phyloP scores from a whole-genome alignment of 1,284 basidiomycete species.

The Ceratorhiza oryzae-sativae region DNA sequence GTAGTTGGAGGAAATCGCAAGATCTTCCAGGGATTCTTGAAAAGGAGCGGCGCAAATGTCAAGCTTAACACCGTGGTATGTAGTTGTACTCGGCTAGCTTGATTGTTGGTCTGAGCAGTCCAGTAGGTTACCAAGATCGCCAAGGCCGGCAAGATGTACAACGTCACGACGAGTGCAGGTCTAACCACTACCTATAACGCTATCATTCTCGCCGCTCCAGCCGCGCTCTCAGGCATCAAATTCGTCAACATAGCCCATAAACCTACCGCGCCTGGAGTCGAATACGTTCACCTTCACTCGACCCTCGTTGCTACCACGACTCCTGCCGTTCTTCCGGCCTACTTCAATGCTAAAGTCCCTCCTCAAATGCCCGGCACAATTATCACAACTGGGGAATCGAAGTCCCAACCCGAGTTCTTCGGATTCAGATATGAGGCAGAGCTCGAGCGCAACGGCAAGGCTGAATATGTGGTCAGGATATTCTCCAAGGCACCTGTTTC shows the following conservation, averaged over 20 bases:
- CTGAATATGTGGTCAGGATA: slow-evolving; percentile 82
- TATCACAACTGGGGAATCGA: slow-evolving; percentile 69
- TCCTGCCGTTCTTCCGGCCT: slow-evolving; percentile 65
- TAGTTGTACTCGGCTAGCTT: neutral
- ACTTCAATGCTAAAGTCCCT: slow-evolving; percentile 68
- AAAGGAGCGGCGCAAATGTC: slow-evolving; percentile 70
- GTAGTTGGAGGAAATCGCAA: slow-evolving; percentile 84
- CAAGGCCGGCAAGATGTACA: neutral
- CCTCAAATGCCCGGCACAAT: slow-evolving; percentile 68
- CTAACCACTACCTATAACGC: slow-evolving; percentile 59
- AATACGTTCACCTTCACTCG: slow-evolving; percentile 85
- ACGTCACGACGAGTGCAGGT: neutral
- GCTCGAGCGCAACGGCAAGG: slow-evolving; percentile 45
- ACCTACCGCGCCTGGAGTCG: slow-evolving; percentile 29
- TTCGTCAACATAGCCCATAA: slow-evolving; percentile 20
- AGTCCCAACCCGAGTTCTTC: slow-evolving; percentile 80
- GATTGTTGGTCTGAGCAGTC: neutral
- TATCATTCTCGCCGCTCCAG: slow-evolving; percentile 80
- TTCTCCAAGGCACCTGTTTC: slow-evolving; percentile 74
- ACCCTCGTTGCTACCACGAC: slow-evolving; percentile 85
- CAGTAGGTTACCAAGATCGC: slow-evolving; percentile 8
- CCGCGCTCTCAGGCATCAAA: slow-evolving; percentile 64
- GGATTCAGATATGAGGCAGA: slow-evolving; percentile 83
- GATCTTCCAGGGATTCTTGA: slow-evolving; percentile 84
- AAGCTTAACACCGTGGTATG: slow-evolving; percentile 67